phyloP scores from a whole-genome alignment of 2,329 filamentous ascomycete species.

The Epichloe amarillans region DNA sequence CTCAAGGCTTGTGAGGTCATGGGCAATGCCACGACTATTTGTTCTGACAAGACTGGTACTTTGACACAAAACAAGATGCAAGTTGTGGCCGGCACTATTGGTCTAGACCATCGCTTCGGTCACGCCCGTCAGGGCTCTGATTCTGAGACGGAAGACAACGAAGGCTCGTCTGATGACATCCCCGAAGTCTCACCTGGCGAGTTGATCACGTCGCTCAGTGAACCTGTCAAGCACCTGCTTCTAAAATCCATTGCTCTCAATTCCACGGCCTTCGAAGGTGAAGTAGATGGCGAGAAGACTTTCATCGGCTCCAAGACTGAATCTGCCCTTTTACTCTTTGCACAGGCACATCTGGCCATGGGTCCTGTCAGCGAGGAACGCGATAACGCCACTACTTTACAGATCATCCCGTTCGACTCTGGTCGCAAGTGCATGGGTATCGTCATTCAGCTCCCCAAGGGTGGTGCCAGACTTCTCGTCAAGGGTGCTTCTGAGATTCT shows the following conservation, averaged over 20 bases:
- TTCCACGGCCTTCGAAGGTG: slow-evolving; percentile 65
- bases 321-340: slow-evolving; percentile 58
- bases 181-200: slow-evolving; percentile 31
- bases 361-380: slow-evolving; percentile 51
- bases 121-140: slow-evolving; percentile 17
- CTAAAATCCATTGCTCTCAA: slow-evolving; percentile 49
- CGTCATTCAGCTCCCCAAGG: slow-evolving; percentile 37
- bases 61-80: slow-evolving; percentile 58
- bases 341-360: slow-evolving; percentile 53
- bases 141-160: slow-evolving; percentile 13
- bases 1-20: slow-evolving; percentile 70
- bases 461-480: slow-evolving; percentile 42
- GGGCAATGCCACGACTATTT: slow-evolving; percentile 63
- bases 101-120: slow-evolving; percentile 42
- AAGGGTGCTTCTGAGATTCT: slow-evolving; percentile 55
- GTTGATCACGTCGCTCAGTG: slow-evolving; percentile 31
- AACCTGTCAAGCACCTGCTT: slow-evolving; percentile 37
- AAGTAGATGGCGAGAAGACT: slow-evolving; percentile 49
- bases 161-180: slow-evolving; percentile 15
- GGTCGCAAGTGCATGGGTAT: slow-evolving; percentile 60
- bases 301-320: slow-evolving; percentile 72
- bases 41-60: slow-evolving; percentile 56
- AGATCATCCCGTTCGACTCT: slow-evolving; percentile 65
- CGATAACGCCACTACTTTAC: slow-evolving; percentile 43
- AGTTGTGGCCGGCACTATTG: slow-evolving; percentile 47